Percentiles rank a stretch among this genome's conserved stretches.
phyloP scores from a whole-genome alignment of 2,329 filamentous ascomycete genomes.

The Trichoderma breve region DNA sequence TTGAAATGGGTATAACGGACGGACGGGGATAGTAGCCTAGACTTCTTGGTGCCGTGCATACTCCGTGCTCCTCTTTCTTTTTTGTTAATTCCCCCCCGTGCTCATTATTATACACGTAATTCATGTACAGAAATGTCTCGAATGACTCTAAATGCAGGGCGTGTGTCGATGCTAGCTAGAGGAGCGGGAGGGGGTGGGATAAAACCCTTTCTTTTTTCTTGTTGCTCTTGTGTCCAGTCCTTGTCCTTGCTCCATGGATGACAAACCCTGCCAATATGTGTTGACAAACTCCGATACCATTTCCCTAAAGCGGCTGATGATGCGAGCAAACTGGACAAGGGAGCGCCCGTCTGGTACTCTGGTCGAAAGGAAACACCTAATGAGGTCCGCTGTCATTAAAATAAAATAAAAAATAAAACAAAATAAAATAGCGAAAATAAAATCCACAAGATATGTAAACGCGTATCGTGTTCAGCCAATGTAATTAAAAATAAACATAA shows the following conservation, averaged over 20 bases:
- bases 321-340: not conserved
- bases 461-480: not conserved
- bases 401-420: not conserved
- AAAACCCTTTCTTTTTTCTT: not conserved
- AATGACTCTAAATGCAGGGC: not conserved
- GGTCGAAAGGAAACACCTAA: not conserved
- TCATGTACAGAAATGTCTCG: not conserved
- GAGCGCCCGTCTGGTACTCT: not conserved
- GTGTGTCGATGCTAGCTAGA: not conserved
- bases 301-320: slow-evolving; percentile 4
- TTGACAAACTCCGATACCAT: slow-evolving; percentile 15
- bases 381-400: not conserved
- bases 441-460: not conserved
- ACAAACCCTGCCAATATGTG: slow-evolving; percentile 10
- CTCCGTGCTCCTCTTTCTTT: not conserved
- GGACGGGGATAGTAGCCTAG: not conserved
- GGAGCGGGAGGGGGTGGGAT: not conserved
- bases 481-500: not conserved
- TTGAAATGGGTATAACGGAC: not conserved
- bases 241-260: not conserved
- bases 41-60: not conserved
- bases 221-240: not conserved
- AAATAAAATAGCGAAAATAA: not conserved
- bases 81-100: no score
- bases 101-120: not conserved